Base-by-base conservation (phyloP, 2,329 filamentous ascomycete species). In the Fonsecaea monophora region DNA sequence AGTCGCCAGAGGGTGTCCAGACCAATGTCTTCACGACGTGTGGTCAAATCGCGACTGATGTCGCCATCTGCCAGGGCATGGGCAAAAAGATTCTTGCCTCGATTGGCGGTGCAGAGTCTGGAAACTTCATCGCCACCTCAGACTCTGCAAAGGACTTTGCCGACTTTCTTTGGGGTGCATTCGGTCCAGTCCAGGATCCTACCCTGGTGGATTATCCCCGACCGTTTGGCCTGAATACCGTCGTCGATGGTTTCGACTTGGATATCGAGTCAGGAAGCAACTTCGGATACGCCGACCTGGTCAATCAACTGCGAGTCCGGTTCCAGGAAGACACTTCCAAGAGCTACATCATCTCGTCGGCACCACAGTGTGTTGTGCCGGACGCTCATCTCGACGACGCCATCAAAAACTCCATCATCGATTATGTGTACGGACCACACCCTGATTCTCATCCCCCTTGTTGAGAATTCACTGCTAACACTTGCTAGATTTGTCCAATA, bases 221-320 rank as follows among this genome's bases (percentile, higher is more conserved):
- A 8, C 90, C 90, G 1, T 92, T 92, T 75, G 88, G 88, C 62
- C 42, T 40, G 12, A 77, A 79, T 12, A 86, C 87, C 9, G 81
- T 86, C 3, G 79, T 93, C 50, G 89, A 93, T 75, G 91, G 91
- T 4, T 92, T 93, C 76, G 90, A 93, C 77, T 87, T 92, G 70
- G 90, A 93, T 76, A 88, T 92, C 68, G 90, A 92, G 78, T 81
- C 85, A 4, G 74, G 75, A 42, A 73, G 75, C 2, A 84, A 85
- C 13, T 77, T 77, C 56, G 88, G 91, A 78, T 87, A 90, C 78
- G 82, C 81, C 0, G 78, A 85, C 1, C 90, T 92, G 71, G 88
- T 84, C 1, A 79, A 82, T 42, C 80, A 83, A 62, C 82, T 92
- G 9, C 85, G 88, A 35, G 88, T 89, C 82, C 81, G 87, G 70